These are phyloP conservation scores for Pelargonium citronellum DNA, from an alignment of 441 rosid genomes.

Conservation along the genomic window DNA sequence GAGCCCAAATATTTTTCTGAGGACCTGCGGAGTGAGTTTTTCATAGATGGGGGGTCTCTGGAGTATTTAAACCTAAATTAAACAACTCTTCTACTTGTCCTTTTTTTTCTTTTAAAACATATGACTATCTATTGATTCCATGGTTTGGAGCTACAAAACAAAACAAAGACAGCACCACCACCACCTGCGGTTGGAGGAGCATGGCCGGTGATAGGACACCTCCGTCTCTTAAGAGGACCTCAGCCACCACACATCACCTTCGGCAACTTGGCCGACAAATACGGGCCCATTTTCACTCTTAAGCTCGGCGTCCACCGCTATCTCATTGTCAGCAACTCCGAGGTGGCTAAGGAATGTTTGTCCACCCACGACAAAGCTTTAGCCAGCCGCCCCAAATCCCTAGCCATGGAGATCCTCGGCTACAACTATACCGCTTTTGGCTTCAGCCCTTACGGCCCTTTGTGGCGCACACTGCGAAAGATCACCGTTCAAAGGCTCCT, in stretches of 20 bases:
- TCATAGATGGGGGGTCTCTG: too few relatives aligned
- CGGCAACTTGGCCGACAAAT: conserved; percentile 31
- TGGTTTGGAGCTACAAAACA: too few relatives aligned
- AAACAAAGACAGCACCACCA: too few relatives aligned
- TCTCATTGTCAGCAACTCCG: conserved; percentile 32
- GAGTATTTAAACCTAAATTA: too few relatives aligned
- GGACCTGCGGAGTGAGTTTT: too few relatives aligned
- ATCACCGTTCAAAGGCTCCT: conserved; percentile 34
- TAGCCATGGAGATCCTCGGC: conserved; percentile 25
- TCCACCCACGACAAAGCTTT: conserved; percentile 33
- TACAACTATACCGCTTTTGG: conserved; percentile 30
- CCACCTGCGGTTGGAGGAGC: conserved; percentile 28
- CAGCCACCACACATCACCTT: conserved; percentile 26
- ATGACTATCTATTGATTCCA: too few relatives aligned
- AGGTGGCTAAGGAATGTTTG: conserved; percentile 37
- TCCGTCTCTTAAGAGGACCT: conserved; percentile 31
- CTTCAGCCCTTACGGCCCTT: conserved; percentile 29
- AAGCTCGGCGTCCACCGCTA: conserved; percentile 31
- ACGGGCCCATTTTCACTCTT: conserved; percentile 42
- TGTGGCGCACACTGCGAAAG: conserved; percentile 44
- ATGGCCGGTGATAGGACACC: conserved; percentile 41
- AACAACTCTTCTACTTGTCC: too few relatives aligned
- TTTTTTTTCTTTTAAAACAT: too few relatives aligned
- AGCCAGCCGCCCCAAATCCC: conserved; percentile 25
- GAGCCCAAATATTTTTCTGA: too few relatives aligned